These are phyloP conservation scores for Musa schizocarpa DNA, from an alignment of 176 grass and related monocot genomes.

Conservation along the genomic window DNA sequence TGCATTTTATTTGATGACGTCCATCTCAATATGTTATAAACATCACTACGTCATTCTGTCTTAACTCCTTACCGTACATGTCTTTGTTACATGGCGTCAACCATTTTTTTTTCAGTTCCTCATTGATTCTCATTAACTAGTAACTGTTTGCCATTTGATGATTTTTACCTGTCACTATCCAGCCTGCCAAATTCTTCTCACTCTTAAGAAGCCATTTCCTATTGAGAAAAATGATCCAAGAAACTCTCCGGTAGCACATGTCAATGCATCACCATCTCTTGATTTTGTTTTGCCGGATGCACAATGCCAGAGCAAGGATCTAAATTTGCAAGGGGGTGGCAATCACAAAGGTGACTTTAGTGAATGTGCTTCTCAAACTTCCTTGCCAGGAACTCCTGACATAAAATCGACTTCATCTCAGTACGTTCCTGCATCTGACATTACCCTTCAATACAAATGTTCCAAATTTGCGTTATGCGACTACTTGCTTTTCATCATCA, in stretches of 20 bases:
- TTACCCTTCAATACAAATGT: neutral
- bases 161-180: slow-evolving; percentile 26
- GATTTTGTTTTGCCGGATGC: neutral
- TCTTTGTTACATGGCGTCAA: neutral
- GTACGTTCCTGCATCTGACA: neutral
- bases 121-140: slow-evolving; percentile 6
- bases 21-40: neutral
- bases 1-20: neutral
- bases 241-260: slow-evolving; percentile 1
- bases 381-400: neutral
- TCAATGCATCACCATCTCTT: slow-evolving; percentile 16
- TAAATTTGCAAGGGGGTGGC: neutral
- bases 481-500: neutral
- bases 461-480: neutral
- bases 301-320: neutral
- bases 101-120: slow-evolving; percentile 3
- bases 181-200: slow-evolving; percentile 47
- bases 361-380: neutral
- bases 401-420: neutral
- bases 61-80: neutral
- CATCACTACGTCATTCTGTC: neutral
- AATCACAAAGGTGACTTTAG: neutral
- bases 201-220: slow-evolving; percentile 38
- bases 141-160: slow-evolving; percentile 8
- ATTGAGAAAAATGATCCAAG: neutral